Conservation (phyloP, 2,329 filamentous ascomycete genomes). For the Tolypocladium amazonense region DNA sequence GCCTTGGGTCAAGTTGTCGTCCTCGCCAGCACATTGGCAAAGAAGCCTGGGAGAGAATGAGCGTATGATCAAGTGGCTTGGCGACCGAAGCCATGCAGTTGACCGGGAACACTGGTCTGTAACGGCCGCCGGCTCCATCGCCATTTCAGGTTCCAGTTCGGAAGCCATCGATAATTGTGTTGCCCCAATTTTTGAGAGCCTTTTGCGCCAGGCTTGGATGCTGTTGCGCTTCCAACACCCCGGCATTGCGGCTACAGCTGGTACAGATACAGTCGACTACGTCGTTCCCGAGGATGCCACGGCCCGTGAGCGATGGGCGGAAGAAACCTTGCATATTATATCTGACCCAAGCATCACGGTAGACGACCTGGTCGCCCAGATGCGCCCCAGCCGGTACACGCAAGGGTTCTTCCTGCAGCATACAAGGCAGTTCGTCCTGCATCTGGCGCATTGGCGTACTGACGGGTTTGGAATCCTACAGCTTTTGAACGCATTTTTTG, state of each 20-base stretch:
- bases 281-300: neutral
- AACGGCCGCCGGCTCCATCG: neutral
- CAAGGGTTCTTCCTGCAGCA: neutral
- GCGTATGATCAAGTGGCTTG: neutral
- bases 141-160: neutral
- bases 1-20: neutral
- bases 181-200: neutral
- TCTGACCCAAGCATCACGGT: neutral
- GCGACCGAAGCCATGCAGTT: neutral
- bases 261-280: neutral
- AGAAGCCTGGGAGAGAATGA: neutral
- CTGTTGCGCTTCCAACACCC: neutral
- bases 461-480: neutral
- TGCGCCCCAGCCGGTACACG: neutral
- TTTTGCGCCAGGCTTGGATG: neutral
- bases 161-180: neutral
- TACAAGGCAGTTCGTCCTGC: neutral
- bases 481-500: neutral
- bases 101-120: neutral
- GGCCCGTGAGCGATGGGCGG: neutral
- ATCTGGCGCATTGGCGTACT: neutral
- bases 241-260: neutral
- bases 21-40: neutral
- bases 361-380: neutral
- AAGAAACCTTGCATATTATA: neutral